A percentile compares a stretch with the other conserved stretches of the same genome.
Conservation (phyloP, 805 yeast species). For the Lachancea cidri region DNA sequence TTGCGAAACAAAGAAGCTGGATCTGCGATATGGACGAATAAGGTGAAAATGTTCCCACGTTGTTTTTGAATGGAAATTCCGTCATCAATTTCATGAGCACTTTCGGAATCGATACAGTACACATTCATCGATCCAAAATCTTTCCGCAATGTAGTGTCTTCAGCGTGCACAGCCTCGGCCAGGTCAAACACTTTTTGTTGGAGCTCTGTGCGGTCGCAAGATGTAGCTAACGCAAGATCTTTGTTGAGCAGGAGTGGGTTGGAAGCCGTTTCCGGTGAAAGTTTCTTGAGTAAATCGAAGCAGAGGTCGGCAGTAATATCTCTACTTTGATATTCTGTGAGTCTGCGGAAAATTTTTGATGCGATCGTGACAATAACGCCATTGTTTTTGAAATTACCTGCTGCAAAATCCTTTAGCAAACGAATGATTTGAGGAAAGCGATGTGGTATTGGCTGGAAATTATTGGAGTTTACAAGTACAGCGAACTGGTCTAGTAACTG, state of each 20-base stretch:
- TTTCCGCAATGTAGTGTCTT: slow-evolving; percentile 29
- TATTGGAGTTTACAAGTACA: slow-evolving; percentile 14
- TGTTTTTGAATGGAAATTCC: slow-evolving; percentile 61
- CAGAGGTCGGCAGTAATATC: slow-evolving; percentile 53
- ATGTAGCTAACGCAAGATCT: slow-evolving; percentile 41
- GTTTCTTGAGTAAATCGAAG: slow-evolving; percentile 42
- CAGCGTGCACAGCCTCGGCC: slow-evolving; percentile 5
- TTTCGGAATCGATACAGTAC: slow-evolving; percentile 76
- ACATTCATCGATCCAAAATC: slow-evolving; percentile 46
- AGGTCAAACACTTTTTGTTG: slow-evolving; percentile 35
- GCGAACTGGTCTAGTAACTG: slow-evolving; percentile 25
- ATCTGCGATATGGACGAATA: slow-evolving; percentile 80
- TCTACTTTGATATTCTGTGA: slow-evolving; percentile 22
- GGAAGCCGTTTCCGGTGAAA: slow-evolving; percentile 22
- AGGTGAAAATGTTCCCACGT: slow-evolving; percentile 32
- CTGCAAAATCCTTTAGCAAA: slow-evolving; percentile 49
- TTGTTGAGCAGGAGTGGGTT: slow-evolving; percentile 53
- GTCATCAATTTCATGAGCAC: slow-evolving; percentile 90
- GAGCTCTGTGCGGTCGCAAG: slow-evolving; percentile 40
- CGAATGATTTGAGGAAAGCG: slow-evolving; percentile 37
- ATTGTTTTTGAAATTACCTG: slow-evolving; percentile 45
- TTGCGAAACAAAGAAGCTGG: slow-evolving; percentile 61
- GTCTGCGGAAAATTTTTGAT: slow-evolving; percentile 33
- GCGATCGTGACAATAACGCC: slow-evolving; percentile 46
- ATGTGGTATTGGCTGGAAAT: slow-evolving; percentile 4